phyloP scores from a whole-genome alignment of 257 asterid genomes.

The Perilla frutescens region DNA sequence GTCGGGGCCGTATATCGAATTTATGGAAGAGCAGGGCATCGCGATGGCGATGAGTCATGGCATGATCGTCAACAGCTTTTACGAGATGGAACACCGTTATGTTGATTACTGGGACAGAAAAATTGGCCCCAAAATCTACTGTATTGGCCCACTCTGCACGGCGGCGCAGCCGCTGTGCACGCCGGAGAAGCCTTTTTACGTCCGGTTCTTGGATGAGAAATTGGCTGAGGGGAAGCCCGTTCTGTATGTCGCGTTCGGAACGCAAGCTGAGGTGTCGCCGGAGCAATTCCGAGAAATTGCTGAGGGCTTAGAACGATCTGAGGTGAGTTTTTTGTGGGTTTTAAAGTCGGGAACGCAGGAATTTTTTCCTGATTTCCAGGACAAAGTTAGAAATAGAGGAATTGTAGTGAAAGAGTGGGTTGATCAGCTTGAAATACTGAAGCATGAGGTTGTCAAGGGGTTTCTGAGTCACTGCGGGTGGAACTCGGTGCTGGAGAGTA shows the following conservation, averaged over 20 bases:
- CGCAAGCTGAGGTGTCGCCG: conserved; percentile 63
- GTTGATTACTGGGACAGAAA: conserved; percentile 54
- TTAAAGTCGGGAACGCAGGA: conserved; percentile 29
- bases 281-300: conserved; percentile 65
- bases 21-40: conserved; percentile 45
- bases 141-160: conserved; percentile 69
- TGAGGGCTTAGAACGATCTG: conserved; percentile 56
- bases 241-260: conserved; percentile 74
- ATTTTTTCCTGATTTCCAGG: conserved; percentile 32
- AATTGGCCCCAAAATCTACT: conserved; percentile 56
- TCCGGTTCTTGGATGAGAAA: conserved; percentile 54
- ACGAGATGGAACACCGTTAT: conserved; percentile 55
- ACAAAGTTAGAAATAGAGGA: conserved; percentile 45
- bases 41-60: conserved; percentile 57
- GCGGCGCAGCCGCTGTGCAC: conserved; percentile 23
- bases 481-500: conserved; percentile 73
- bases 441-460: conserved; percentile 53
- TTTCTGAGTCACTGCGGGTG: conserved; percentile 86
- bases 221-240: conserved; percentile 42
- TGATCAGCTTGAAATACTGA: conserved; percentile 54
- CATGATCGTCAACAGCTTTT: conserved; percentile 53
- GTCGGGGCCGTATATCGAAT: conserved; percentile 56
- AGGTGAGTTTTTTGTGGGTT: conserved; percentile 68
- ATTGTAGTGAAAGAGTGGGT: conserved; percentile 67
- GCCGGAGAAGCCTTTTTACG: conserved; percentile 32